These are phyloP conservation scores for Thecamonas trahens DNA, from an alignment of 78 protist genomes.

Conservation along the genomic window DNA sequence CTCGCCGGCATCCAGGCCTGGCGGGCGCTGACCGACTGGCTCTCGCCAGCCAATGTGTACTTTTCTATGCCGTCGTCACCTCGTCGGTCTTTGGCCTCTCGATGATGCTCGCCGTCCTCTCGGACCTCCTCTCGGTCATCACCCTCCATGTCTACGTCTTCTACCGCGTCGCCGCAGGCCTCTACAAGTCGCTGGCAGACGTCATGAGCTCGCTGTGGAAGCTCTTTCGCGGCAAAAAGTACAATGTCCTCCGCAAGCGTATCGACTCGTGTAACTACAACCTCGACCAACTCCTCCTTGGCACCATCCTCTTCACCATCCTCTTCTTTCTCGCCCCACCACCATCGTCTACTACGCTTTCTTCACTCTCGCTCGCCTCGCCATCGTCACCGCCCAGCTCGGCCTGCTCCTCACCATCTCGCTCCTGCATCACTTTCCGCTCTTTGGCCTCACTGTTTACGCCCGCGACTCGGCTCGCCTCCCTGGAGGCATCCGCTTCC, in stretches of 20 bases:
- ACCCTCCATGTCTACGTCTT: slow-evolving; percentile 43
- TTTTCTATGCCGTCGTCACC: too few relatives aligned
- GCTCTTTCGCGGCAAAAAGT: slow-evolving; percentile 41
- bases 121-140: slow-evolving; percentile 41
- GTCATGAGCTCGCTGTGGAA: slow-evolving; percentile 41
- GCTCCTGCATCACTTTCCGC: not conserved
- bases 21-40: slow-evolving; percentile 23
- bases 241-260: slow-evolving; percentile 46
- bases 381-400: not conserved
- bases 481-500: not conserved
- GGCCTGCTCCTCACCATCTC: not conserved
- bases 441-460: not conserved
- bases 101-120: slow-evolving; percentile 24
- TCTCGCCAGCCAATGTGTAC: too few relatives aligned
- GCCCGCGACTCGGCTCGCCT: not conserved
- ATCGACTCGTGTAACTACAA: slow-evolving; percentile 50
- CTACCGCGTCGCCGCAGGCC: slow-evolving; percentile 37
- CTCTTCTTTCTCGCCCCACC: slow-evolving; percentile 56
- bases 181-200: slow-evolving; percentile 36
- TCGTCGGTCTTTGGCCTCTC: slow-evolving; percentile 30
- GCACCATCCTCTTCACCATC: slow-evolving; percentile 53
- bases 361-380: slow-evolving; percentile 10
- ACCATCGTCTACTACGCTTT: slow-evolving; percentile 40
- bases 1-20: slow-evolving; percentile 32
- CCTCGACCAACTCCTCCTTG: slow-evolving; percentile 50